Base-by-base conservation (phyloP, 352 stramenopile genomes). In the Blastocystis sp. region DNA sequence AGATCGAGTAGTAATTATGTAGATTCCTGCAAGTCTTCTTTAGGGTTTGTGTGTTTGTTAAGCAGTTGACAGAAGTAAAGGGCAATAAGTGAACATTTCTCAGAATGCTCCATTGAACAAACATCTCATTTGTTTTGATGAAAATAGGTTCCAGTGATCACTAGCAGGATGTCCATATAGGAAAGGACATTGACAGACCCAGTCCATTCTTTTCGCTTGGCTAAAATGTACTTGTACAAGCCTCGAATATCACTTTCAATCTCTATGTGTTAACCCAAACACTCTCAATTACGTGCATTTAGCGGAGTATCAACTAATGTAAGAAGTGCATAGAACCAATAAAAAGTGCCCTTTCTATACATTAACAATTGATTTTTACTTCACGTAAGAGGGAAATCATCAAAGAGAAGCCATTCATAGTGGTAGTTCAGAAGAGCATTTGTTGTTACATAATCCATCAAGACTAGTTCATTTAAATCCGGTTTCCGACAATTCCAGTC, bases 351-450 rank as follows among this genome's bases (percentile, higher is more conserved):
- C 33, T 84, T 84, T 24, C 73, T 84, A 66, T 11, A 51, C 1
- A 56, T 84, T 15, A 42, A 48, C 1, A 19, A 2, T 2, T 3
- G 53, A 11, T 9, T n/a, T 22, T 3, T 30, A 15, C 13, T 1
- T 37, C 13, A 84, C 73, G 73, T 68, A 42, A 84, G 48, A 37
- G 30, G 35, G 6, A 58, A 69, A 5, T 84, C 73, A 57, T 84
- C 73, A 53, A 84, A 84, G 1, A 64, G n/a, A 58, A 84, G 44
- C 73, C 73, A 84, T 42, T 84, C 73, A 37, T 84, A 84, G 48
- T 84, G 73, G 33, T 84, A 84, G 54, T 84, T 84, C 9, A 84
- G 24, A 22, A 84, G 22, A 22, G 73, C 44, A 51, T 84, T 84
- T 27, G 53, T 66, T 9, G 73, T 84, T 27, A 84, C 51, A 69